phyloP scores from a whole-genome alignment of 1,284 basidiomycete species.

The Bondarzewia mesenterica region DNA sequence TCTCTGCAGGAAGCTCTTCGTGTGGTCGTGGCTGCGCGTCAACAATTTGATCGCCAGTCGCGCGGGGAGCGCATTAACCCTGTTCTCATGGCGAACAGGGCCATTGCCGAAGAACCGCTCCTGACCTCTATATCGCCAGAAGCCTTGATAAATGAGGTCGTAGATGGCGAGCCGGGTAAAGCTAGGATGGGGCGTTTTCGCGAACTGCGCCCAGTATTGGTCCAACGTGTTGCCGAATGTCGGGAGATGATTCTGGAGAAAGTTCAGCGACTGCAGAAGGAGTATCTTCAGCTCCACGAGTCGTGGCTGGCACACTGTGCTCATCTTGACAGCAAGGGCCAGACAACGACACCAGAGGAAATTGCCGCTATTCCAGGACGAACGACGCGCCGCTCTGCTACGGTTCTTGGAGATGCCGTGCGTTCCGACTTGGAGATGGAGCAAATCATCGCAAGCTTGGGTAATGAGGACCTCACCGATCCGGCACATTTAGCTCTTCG shows the following conservation, averaged over 20 bases:
- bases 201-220: conserved; percentile 37
- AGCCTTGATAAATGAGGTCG: conserved; percentile 38
- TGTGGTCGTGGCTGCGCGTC: conserved; percentile 50
- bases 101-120: conserved; percentile 28
- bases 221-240: conserved; percentile 44
- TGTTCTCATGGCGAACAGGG: conserved; percentile 50
- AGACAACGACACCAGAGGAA: conserved; percentile 31
- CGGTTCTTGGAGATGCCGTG: conserved; percentile 79
- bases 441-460: conserved; percentile 89
- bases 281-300: conserved; percentile 64
- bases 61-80: conserved; percentile 53
- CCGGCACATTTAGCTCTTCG: conserved; percentile 80
- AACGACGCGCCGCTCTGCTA: conserved; percentile 68
- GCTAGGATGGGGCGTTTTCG: conserved; percentile 29
- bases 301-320: conserved; percentile 68
- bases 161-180: conserved; percentile 26
- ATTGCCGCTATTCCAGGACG: conserved; percentile 47
- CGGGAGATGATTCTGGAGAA: conserved; percentile 48
- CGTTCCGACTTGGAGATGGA: conserved; percentile 96
- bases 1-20: conserved; percentile 50
- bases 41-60: conserved; percentile 50
- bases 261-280: conserved; percentile 44
- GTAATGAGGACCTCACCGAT: conserved; percentile 88
- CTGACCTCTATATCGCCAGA: conserved; percentile 20
- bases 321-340: conserved; percentile 44